Percentiles rank a stretch among this genome's conserved stretches.
These are phyloP conservation scores for Kluyveromyces marxianus DNA, from an alignment of 1,139 yeast species.

Conservation along the genomic window DNA sequence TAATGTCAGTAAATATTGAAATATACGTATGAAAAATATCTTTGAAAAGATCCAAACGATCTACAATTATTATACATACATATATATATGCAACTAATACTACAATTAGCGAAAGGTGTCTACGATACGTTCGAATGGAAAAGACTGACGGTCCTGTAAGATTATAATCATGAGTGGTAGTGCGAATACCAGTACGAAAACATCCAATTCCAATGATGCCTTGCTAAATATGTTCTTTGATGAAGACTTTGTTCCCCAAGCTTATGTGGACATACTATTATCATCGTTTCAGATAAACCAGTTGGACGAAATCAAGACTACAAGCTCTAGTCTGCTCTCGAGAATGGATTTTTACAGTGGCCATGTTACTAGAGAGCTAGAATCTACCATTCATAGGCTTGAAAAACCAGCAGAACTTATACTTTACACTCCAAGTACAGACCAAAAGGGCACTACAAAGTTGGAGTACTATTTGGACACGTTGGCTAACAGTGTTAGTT, in stretches of 20 bases:
- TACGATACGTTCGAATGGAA: no score
- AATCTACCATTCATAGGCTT: constrained; percentile 39
- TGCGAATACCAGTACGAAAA: not conserved
- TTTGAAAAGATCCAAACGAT: no score
- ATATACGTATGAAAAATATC: no score
- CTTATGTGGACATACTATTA: constrained; percentile 40
- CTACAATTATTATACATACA: no score
- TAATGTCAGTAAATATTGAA: no score
- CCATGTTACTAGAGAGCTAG: constrained; percentile 46
- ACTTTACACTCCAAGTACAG: constrained; percentile 19
- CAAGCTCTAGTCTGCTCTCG: constrained; percentile 39
- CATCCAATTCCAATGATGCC: constrained; percentile 19
- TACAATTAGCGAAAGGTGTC: not conserved
- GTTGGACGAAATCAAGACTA: constrained; percentile 32
- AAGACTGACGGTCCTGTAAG: not conserved
- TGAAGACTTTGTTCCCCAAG: constrained; percentile 42
- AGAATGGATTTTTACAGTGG: constrained; percentile 58
- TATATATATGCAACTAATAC: no score
- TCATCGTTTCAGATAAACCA: constrained; percentile 23
- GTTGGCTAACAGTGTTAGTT: constrained; percentile 47
- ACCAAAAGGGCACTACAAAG: constrained; percentile 37
- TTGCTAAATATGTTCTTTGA: constrained; percentile 42
- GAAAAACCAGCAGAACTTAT: constrained; percentile 30
- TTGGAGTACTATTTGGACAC: constrained; percentile 58
- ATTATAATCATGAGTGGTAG: not conserved